Conservation (phyloP, 164 flowering plant genomes). For the Akebia trifoliata region DNA sequence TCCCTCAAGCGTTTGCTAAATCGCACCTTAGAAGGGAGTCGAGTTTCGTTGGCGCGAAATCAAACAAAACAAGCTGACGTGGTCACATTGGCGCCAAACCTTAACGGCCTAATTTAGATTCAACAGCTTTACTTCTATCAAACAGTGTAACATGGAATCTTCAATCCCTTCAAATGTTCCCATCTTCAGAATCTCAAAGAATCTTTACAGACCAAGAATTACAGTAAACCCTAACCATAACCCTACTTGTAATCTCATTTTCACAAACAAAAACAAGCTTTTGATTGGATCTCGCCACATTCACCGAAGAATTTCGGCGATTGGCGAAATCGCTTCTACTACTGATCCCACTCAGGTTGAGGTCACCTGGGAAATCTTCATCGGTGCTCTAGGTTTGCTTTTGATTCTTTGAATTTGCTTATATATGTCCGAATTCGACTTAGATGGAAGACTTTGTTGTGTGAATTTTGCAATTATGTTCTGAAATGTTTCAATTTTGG, state of each 20-base stretch:
- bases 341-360: slow-evolving; percentile 28
- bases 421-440: not conserved
- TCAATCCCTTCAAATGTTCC: slow-evolving; percentile 13
- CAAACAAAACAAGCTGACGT: slow-evolving; percentile 12
- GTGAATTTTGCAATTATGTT: no score
- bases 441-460: not conserved
- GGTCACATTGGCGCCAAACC: slow-evolving; percentile 15
- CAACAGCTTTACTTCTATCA: not conserved
- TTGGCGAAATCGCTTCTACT: slow-evolving; percentile 16
- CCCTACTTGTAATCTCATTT: not conserved
- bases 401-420: not conserved
- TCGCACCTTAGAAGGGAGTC: no score
- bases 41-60: no score
- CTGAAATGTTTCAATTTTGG: not conserved
- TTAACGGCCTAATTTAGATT: not conserved
- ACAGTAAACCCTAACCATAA: slow-evolving; percentile 2
- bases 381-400: slow-evolving; percentile 57
- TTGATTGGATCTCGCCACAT: slow-evolving; percentile 3
- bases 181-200: slow-evolving; percentile 6
- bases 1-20: no score
- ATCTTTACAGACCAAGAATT: not conserved
- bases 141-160: slow-evolving; percentile 18
- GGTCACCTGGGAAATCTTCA: slow-evolving; percentile 67
- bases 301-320: slow-evolving; percentile 8
- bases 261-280: not conserved